Conservation (phyloP, 164 flowering plant species). For the Vitis cinerea region DNA sequence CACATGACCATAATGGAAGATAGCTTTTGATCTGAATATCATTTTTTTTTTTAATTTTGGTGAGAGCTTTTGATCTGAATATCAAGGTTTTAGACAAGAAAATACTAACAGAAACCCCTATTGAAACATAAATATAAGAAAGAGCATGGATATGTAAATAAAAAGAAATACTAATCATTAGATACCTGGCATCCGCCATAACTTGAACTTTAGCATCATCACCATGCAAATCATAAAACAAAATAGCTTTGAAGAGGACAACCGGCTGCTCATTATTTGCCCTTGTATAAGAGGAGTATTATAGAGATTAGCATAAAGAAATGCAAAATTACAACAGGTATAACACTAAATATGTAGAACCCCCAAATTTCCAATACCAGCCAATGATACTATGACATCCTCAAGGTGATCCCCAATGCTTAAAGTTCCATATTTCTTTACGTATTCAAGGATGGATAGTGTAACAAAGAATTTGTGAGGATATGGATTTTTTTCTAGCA, state of each 20-base stretch:
- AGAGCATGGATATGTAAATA: neutral
- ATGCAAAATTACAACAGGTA: neutral
- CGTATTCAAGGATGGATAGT: conserved; percentile 54
- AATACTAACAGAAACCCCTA: no score
- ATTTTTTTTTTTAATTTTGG: no score
- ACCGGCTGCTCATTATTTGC: conserved; percentile 78
- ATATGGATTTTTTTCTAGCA: conserved; percentile 64
- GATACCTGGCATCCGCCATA: conserved; percentile 86
- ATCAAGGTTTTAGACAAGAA: no score
- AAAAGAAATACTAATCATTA: neutral
- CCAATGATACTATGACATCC: conserved; percentile 55
- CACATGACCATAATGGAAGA: no score
- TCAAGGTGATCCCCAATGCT: conserved; percentile 65
- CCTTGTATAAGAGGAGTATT: conserved; percentile 39
- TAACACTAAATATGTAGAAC: neutral
- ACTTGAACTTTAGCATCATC: conserved; percentile 83
- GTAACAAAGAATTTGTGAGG: conserved; percentile 82
- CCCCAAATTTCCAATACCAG: conserved; percentile 46
- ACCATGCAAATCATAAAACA: conserved; percentile 79
- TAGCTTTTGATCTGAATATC: no score
- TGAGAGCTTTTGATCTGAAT: no score
- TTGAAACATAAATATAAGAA: neutral
- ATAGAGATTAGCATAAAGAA: neutral
- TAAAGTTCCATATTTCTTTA: conserved; percentile 53
- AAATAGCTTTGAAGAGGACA: conserved; percentile 77